These are phyloP conservation scores for Spizellomyces punctatus DNA, from an alignment of 192 early-diverging fungal genomes.

Conservation along the genomic window DNA sequence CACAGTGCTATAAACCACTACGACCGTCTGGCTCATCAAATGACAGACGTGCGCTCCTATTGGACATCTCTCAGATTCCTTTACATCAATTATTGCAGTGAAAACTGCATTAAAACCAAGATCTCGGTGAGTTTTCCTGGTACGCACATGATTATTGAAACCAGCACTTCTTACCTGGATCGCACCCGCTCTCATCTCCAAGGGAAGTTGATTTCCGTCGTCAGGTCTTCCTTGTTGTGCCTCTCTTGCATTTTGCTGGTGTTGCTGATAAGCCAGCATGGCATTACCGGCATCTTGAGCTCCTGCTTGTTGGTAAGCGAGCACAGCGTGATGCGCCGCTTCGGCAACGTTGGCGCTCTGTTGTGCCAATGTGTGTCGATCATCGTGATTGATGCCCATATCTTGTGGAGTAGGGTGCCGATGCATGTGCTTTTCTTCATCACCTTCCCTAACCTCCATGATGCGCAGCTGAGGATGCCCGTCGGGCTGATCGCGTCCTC, in stretches of 20 bases:
- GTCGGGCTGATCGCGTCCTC: neutral
- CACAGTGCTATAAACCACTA: neutral
- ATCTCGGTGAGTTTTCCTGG: too few species aligned
- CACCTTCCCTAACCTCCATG: constrained; percentile 11
- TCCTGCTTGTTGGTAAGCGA: constrained; percentile 7
- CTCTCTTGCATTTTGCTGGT: neutral
- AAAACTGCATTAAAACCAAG: too few species aligned
- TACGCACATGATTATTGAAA: too few species aligned
- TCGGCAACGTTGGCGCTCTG: neutral
- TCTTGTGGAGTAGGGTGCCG: neutral
- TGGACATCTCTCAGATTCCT: too few species aligned
- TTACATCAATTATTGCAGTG: too few species aligned
- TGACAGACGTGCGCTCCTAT: neutral
- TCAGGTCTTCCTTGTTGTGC: too few species aligned
- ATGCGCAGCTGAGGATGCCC: neutral
- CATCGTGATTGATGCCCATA: neutral
- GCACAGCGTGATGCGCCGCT: neutral
- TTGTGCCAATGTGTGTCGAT: neutral
- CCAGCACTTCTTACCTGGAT: too few species aligned
- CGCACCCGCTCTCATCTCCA: too few species aligned
- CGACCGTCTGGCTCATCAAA: neutral
- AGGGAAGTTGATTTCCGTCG: too few species aligned
- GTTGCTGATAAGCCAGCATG: neutral
- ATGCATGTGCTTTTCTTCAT: neutral
- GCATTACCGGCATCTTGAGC: neutral